Percentiles rank a stretch among this genome's conserved stretches.
Conservation (phyloP, 225 moss, liverwort and hornwort species). For the Bryum argenteum region DNA sequence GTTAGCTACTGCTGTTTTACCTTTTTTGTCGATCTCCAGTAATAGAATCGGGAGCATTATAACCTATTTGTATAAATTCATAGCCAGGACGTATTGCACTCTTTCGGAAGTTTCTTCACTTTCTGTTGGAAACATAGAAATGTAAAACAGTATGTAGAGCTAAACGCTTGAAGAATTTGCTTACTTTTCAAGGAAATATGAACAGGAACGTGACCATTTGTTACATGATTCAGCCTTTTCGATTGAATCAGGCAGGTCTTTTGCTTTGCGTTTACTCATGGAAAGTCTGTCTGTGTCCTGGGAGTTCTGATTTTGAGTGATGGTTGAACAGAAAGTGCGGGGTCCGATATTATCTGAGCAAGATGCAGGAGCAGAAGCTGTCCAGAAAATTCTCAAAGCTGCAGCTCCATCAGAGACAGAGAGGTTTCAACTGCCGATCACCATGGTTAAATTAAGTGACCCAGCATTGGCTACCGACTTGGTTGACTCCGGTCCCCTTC, state of each 20-base stretch:
- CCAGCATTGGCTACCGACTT: conserved; percentile 45
- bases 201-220: too few relatives aligned
- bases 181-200: neutral
- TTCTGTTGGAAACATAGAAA: conserved; percentile 12
- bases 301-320: conserved; percentile 15
- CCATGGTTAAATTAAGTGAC: conserved; percentile 61
- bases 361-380: conserved; percentile 56
- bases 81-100: too few relatives aligned
- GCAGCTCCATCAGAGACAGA: conserved; percentile 75
- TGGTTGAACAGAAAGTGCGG: conserved; percentile 66
- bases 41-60: neutral
- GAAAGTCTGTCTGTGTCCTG: neutral
- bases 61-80: too few relatives aligned
- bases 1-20: neutral
- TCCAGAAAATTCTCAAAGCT: conserved; percentile 56
- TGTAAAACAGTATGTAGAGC: neutral
- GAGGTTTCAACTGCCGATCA: conserved; percentile 76
- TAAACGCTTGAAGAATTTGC: neutral
- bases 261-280: too few relatives aligned
- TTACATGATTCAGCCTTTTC: neutral
- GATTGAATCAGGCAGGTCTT: neutral
- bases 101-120: neutral
- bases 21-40: neutral
- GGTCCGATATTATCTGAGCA: conserved; percentile 66
- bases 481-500: conserved; percentile 42